Evolutionary conservation across 768 basidiomycete genomes (phyloP).

Genomic region (Podaxis mareebaensis): DNA sequence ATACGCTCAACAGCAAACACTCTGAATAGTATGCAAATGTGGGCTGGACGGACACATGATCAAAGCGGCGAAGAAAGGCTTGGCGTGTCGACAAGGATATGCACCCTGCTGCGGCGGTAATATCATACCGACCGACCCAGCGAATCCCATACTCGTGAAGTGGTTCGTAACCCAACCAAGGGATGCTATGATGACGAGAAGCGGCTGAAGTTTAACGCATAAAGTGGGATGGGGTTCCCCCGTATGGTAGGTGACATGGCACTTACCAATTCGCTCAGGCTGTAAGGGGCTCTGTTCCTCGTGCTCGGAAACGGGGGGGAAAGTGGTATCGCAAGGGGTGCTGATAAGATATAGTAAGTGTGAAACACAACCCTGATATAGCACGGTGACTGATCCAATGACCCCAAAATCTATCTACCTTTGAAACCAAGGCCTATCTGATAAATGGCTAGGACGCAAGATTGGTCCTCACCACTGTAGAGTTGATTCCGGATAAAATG

Average conservation of each 20-base stretch:
- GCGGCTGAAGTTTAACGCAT: constrained; percentile 27
- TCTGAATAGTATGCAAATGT: constrained; percentile 30
- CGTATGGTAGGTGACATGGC: background rate
- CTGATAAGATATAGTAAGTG: constrained; percentile 28
- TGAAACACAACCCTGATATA: background rate
- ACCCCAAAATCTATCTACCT: constrained; percentile 71
- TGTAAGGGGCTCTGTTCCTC: constrained; percentile 61
- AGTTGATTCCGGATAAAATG: constrained; percentile 50
- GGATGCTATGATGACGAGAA: constrained; percentile 62
- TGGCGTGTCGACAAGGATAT: constrained; percentile 19
- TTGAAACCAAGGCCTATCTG: constrained; percentile 69
- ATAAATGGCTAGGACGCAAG: constrained; percentile 58
- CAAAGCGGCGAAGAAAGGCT: background rate
- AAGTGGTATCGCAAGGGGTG: constrained; percentile 72
- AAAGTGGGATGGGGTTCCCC: background rate
- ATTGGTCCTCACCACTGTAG: constrained; percentile 56
- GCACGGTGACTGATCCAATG: constrained; percentile 23
- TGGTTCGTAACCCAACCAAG: constrained; percentile 82
- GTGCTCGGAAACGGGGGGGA: constrained; percentile 68
- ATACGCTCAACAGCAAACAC: constrained; percentile 82
- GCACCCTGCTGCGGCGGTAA: constrained; percentile 74
- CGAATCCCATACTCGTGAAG: constrained; percentile 61
- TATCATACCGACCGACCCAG: constrained; percentile 65
- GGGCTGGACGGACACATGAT: background rate
- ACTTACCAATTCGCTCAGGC: constrained; percentile 55